Percentiles rank a stretch among this genome's conserved stretches.
These are phyloP conservation scores for Dacryopinax spathularia DNA, from an alignment of 768 basidiomycete genomes.

Conservation along the genomic window DNA sequence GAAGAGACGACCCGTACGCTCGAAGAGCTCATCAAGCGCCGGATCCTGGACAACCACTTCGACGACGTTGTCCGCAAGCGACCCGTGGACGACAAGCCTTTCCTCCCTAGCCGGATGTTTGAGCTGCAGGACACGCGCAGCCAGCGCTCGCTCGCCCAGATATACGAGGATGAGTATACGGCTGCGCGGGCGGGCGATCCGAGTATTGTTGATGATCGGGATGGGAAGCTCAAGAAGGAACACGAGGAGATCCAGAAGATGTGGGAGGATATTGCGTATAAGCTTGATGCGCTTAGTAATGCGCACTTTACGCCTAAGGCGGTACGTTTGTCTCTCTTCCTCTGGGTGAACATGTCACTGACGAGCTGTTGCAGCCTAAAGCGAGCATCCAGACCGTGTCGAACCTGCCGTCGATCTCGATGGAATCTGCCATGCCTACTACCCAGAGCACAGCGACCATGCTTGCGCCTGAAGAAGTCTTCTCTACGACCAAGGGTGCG, in stretches of 20 bases:
- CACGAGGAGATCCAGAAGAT: constrained; percentile 70
- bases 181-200: constrained; percentile 39
- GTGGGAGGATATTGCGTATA: constrained; percentile 76
- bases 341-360: constrained; percentile 5
- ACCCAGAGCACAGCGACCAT: constrained; percentile 58
- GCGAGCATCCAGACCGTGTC: constrained; percentile 70
- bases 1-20: constrained; percentile 69
- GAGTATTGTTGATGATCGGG: constrained; percentile 52
- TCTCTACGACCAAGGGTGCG: constrained; percentile 39
- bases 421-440: constrained; percentile 87
- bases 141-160: constrained; percentile 77
- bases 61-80: constrained; percentile 85
- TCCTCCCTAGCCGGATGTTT: constrained; percentile 76
- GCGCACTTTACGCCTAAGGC: constrained; percentile 90
- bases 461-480: constrained; percentile 89
- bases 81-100: constrained; percentile 66
- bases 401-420: constrained; percentile 61
- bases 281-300: constrained; percentile 87
- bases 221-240: constrained; percentile 76
- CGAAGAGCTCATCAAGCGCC: constrained; percentile 80
- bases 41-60: constrained; percentile 70
- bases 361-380: constrained; percentile 49
- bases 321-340: constrained; percentile 33
- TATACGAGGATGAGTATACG: constrained; percentile 87
- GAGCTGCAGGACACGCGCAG: constrained; percentile 85